Evolutionary conservation across 352 stramenopile species (phyloP).

Genomic region (Phytopythium litorale): DNA sequence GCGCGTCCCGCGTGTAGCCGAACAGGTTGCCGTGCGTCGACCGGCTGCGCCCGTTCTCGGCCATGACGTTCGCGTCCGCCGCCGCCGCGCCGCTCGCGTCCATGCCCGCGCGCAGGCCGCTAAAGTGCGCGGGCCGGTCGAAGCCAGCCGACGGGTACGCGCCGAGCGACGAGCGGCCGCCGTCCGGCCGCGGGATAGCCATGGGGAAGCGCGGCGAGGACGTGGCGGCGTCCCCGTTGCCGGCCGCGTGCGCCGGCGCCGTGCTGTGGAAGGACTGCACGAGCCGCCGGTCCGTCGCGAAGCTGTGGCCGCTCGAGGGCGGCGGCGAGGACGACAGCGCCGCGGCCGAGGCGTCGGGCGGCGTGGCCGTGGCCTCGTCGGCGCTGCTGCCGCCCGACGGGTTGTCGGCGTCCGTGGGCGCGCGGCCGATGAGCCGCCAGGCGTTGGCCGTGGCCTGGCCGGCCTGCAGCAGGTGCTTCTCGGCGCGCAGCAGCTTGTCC

Average conservation of each 20-base stretch:
- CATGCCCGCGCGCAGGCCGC: constrained; percentile 18
- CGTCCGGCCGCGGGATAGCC: constrained; percentile 50
- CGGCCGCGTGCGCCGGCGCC: constrained; percentile 3
- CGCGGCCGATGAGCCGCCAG: constrained; percentile 74
- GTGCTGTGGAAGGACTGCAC: constrained; percentile 16
- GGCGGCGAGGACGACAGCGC: constrained; percentile 4
- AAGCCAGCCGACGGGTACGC: constrained; percentile 21
- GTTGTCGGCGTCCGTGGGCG: constrained; percentile 23
- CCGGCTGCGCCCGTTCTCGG: constrained; percentile 63
- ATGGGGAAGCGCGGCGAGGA: constrained; percentile 50
- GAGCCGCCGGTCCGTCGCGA: constrained; percentile 2
- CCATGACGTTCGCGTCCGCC: constrained; percentile 30
- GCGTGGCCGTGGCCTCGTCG: neutral
- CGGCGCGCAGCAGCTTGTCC: constrained; percentile 75
- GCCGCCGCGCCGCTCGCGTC: constrained; percentile 20
- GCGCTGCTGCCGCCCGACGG: constrained; percentile 8
- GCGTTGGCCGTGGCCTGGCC: constrained; percentile 77
- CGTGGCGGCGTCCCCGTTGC: constrained; percentile 9
- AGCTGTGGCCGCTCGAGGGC: neutral
- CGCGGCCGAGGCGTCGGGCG: constrained; percentile 13
- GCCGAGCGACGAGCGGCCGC: constrained; percentile 39
- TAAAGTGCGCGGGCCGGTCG: constrained; percentile 28
- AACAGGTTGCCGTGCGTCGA: constrained; percentile 77
- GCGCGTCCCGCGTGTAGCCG: constrained; percentile 42
- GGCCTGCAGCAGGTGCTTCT: constrained; percentile 79